Evolutionary conservation across 106 monocot species (phyloP).

Genomic region (Dioscorea zingiberensis): DNA sequence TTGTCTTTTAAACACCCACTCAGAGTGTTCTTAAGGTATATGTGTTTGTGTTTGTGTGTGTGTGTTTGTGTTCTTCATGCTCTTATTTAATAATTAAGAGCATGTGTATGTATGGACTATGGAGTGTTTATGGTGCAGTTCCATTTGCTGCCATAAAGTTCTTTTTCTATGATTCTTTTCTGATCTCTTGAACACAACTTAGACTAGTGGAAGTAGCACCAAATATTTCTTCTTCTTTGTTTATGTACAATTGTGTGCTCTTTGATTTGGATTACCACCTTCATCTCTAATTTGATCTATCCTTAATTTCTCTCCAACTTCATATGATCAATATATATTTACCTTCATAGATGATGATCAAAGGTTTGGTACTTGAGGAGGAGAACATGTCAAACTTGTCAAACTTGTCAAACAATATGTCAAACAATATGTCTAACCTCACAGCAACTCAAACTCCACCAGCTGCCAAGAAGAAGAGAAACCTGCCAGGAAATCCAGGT

Average conservation of each 20-base stretch:
- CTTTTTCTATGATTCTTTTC: not conserved
- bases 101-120: not conserved
- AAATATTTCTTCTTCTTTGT: not conserved
- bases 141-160: not conserved
- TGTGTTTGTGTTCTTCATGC: conserved; percentile 1
- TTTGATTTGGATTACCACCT: conserved; percentile 6
- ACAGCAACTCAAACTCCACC: conserved; percentile 12
- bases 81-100: conserved; percentile 3
- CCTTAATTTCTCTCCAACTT: not conserved
- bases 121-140: not conserved
- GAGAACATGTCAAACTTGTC: conserved; percentile 23
- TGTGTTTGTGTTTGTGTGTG: not conserved
- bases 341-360: conserved; percentile 6
- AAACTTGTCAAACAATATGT: conserved; percentile 11
- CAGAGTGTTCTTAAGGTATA: too few relatives aligned
- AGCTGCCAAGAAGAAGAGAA: conserved; percentile 34
- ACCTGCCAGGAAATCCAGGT: conserved; percentile 70
- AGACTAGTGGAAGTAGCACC: conserved; percentile 6
- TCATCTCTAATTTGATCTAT: not conserved
- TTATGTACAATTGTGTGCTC: conserved; percentile 5
- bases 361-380: conserved; percentile 4
- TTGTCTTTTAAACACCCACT: not conserved
- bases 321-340: not conserved
- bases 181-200: not conserved
- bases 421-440: conserved; percentile 13